These are phyloP conservation scores for Fusarium veterinarium DNA, from an alignment of 2,329 filamentous ascomycete species.

Conservation along the genomic window DNA sequence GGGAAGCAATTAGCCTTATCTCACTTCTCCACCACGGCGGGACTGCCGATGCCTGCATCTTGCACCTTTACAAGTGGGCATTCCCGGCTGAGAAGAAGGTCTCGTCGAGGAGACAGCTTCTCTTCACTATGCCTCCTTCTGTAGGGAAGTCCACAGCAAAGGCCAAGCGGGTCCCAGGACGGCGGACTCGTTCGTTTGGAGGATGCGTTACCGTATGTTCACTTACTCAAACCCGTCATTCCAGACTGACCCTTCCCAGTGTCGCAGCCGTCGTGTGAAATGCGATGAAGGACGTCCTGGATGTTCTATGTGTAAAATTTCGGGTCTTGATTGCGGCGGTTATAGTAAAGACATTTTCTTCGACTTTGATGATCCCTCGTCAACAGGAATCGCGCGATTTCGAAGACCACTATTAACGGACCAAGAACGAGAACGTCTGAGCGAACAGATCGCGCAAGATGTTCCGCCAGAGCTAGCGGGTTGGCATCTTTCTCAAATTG, in stretches of 20 bases:
- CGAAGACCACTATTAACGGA: constrained; percentile 25
- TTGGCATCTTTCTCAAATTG: constrained; percentile 28
- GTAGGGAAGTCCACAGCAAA: neutral
- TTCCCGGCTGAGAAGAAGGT: neutral
- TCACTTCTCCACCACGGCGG: neutral
- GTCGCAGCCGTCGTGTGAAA: constrained; percentile 32
- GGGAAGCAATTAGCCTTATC: constrained; percentile 13
- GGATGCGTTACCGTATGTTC: constrained; percentile 25
- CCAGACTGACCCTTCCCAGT: constrained; percentile 9
- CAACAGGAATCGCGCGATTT: constrained; percentile 1
- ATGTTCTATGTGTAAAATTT: constrained; percentile 24
- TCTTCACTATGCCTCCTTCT: neutral
- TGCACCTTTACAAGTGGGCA: neutral
- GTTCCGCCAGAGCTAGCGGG: neutral
- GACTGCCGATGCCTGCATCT: neutral
- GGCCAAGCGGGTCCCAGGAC: neutral
- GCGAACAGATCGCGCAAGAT: constrained; percentile 6
- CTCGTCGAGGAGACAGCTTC: neutral
- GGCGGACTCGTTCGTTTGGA: constrained; percentile 27
- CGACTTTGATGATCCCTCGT: constrained; percentile 12
- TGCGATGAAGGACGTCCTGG: constrained; percentile 27
- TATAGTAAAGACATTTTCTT: constrained; percentile 35
- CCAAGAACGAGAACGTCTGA: constrained; percentile 19
- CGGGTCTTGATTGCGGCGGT: constrained; percentile 20
- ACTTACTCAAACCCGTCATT: rapidly evolving